Evolutionary conservation across 2,329 filamentous ascomycete species (phyloP).

Genomic region (Paraconiothyrium brasiliense): DNA sequence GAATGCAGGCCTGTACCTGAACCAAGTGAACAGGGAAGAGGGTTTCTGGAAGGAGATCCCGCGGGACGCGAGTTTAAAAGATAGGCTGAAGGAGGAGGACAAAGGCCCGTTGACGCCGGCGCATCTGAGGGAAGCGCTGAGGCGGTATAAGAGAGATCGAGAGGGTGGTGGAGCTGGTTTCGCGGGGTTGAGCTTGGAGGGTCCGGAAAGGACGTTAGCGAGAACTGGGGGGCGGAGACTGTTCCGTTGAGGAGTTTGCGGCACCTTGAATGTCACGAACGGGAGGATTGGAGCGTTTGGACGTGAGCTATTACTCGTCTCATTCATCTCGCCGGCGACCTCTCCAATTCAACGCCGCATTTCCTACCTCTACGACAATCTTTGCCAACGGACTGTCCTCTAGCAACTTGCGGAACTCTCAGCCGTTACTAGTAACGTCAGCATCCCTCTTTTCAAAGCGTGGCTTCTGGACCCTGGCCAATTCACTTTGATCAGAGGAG

Average conservation of each 20-base stretch:
- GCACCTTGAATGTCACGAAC: too few relatives aligned
- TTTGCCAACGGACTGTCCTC: background rate
- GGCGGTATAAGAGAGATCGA: conserved; percentile 70
- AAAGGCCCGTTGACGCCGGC: conserved; percentile 73
- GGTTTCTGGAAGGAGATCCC: conserved; percentile 41
- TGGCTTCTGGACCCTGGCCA: background rate
- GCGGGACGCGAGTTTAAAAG: conserved; percentile 34
- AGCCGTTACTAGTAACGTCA: background rate
- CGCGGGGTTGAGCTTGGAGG: conserved; percentile 60
- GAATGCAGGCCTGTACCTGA: conserved; percentile 34
- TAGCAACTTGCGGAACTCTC: background rate
- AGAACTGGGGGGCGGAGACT: conserved; percentile 57
- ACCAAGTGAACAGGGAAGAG: conserved; percentile 32
- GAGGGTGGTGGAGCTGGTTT: conserved; percentile 69
- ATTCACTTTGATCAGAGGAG: too few relatives aligned
- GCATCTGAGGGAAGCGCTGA: conserved; percentile 76
- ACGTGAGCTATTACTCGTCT: background rate
- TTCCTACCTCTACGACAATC: background rate
- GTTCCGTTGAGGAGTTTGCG: conserved; percentile 48
- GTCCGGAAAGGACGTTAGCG: conserved; percentile 55
- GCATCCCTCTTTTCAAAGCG: background rate
- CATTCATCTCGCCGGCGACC: background rate
- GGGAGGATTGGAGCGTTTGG: background rate
- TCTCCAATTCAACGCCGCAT: too few relatives aligned
- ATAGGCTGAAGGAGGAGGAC: conserved; percentile 46